Evolutionary conservation across 108 stramenopile species (phyloP), one percentile per base, ranked within the genome.

Genomic region (Epipyxis sp.): DNA sequence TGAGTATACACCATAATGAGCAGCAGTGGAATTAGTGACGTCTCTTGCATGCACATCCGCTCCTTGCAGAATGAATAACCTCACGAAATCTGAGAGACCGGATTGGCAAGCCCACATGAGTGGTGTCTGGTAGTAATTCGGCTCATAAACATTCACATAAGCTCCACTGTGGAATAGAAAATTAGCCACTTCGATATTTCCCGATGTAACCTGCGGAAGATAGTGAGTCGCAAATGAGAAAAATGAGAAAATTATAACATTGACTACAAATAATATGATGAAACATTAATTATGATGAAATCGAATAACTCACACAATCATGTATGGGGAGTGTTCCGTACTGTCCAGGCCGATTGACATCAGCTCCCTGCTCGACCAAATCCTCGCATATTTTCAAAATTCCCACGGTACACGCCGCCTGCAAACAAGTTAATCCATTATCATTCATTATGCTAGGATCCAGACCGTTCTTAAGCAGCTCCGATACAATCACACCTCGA

Each of bases 381-480:
- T 13, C 13, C 25, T 37, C 6, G 10, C 40, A 37, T 27, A 74
- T 6, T 3, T 37, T 39, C 6, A 32, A 37, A 57, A 10, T 54
- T 13, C 71, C 71, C 3, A 6, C 10, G 20, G 6, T 6, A 74
- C 71, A 74, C 16, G 32, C 71, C 6, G 10, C 20, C 34, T 74
- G 71, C 43, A 74, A 57, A 74, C 71, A 54, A 6, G 71, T 74
- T 42, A 27, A 46, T 13, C 71, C 71, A 42, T 27, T 20, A 27
- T 57, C 25, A 74, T 74, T 42, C 6, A 32, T 42, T 37, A 54
- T 34, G 25, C 43, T 74, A 6, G 25, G 10, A 35, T 74, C 50
- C 16, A 30, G 50, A 6, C 71, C 71, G 27, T 57, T 30, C 6
- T 74, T 30, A 39, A 74, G 3, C 3, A 46, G 25, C 10, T 32